A percentile compares a stretch with the other conserved stretches of the same genome.
These are phyloP conservation scores for Brassica cretica DNA, from an alignment of 345 rosid species.

Conservation along the genomic window DNA sequence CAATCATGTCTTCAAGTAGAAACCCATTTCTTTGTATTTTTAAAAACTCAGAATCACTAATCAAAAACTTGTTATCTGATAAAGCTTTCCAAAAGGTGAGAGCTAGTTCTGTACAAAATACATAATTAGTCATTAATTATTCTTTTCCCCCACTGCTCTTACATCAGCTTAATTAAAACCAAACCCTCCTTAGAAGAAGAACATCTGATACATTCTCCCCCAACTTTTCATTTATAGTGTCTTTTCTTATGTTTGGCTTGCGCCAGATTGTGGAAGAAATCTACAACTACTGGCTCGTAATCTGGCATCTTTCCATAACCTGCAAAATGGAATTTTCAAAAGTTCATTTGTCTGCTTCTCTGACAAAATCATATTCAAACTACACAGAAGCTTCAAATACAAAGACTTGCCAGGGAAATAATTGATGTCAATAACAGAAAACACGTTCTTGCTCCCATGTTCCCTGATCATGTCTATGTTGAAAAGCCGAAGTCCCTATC, in stretches of 20 bases:
- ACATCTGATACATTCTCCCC: constrained; percentile 5
- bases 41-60: background rate
- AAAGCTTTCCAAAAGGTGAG: constrained; percentile 15
- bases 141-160: background rate
- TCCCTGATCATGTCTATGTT: constrained; percentile 92
- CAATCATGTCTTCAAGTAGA: background rate
- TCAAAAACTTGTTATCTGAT: constrained; percentile 31
- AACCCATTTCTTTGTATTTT: background rate
- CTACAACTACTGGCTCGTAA: constrained; percentile 80
- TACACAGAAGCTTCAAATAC: background rate
- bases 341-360: constrained; percentile 17
- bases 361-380: background rate
- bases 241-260: constrained; percentile 48
- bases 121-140: constrained; percentile 33
- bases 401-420: constrained; percentile 79
- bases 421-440: constrained; percentile 93
- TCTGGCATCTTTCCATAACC: constrained; percentile 92
- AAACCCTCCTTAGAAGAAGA: background rate
- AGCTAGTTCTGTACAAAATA: constrained; percentile 34
- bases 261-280: constrained; percentile 60
- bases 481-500: constrained; percentile 65
- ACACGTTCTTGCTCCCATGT: constrained; percentile 67
- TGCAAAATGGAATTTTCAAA: constrained; percentile 39
- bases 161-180: constrained; percentile 19
- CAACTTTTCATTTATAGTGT: constrained; percentile 29